Evolutionary conservation across 192 early-diverging fungal species (phyloP).

Genomic region (Gigaspora rosea): DNA sequence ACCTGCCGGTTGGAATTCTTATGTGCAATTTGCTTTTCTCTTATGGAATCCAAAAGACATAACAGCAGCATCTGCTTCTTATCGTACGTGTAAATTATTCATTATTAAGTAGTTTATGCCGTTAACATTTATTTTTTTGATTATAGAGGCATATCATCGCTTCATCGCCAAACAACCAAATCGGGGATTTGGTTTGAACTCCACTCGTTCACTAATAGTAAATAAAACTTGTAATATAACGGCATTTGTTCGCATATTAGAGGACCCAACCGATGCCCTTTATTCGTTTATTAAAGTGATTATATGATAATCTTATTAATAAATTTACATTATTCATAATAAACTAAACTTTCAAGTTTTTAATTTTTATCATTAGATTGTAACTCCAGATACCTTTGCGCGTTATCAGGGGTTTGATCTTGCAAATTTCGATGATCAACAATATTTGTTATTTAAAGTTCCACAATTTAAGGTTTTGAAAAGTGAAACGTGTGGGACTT

Average conservation of each 20-base stretch:
- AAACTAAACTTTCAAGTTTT: neutral
- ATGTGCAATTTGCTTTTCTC: constrained; percentile 77
- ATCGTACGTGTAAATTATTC: too few relatives aligned
- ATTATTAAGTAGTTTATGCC: too few relatives aligned
- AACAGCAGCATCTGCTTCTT: too few relatives aligned
- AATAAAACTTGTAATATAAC: constrained; percentile 66
- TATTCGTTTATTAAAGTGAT: constrained; percentile 64
- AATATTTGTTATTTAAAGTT: constrained; percentile 36
- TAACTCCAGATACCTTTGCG: constrained; percentile 68
- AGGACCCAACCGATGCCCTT: constrained; percentile 85
- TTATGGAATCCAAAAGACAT: constrained; percentile 70
- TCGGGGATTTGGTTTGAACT: constrained; percentile 87
- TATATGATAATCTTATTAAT: neutral
- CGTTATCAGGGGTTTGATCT: constrained; percentile 87
- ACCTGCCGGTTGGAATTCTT: constrained; percentile 73
- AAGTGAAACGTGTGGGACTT: constrained; percentile 54
- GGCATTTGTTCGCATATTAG: constrained; percentile 72
- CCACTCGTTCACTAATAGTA: constrained; percentile 63
- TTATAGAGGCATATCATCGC: constrained; percentile 73
- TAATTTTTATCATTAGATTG: constrained; percentile 41
- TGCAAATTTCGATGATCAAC: constrained; percentile 65
- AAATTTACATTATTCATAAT: neutral
- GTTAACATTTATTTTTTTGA: neutral
- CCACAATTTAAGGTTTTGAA: constrained; percentile 54
- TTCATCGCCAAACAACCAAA: constrained; percentile 80